Base-by-base conservation (phyloP, 768 basidiomycete species). In the Pisolithus marmoratus region DNA sequence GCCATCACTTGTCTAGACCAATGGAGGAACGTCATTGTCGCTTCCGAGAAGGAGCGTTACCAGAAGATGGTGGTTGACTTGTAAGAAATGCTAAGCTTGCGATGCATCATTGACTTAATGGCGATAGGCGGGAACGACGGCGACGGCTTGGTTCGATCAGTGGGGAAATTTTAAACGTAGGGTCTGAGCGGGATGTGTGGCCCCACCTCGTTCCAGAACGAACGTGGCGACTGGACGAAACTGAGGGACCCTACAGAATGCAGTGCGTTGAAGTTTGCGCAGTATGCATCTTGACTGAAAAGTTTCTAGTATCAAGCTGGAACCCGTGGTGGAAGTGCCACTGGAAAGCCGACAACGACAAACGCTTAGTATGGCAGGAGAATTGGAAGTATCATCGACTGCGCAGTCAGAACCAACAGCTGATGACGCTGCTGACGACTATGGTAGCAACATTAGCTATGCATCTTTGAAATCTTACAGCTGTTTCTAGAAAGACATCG, bases 211-310 rank as follows among this genome's bases (percentile, higher is more conserved):
- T 72, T 38, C 70, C 61, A 2, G 70, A 71, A 22, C 70, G 70
- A 7, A 58, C 77, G 11, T 95, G 94, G 94, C 73, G 85, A 29
- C 68, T 95, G 42, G 94, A 95, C 55, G 93, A 94, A 60, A 94
- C 92, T 2, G 94, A 96, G 61, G 94, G 93, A 1, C 93, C 92
- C 1, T 79, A 89, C 59, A 81, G 93, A 44, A 87, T 90, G 49
- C 75, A 93, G 92, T 91, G 59, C 26, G 76, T 57, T 1, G 7
- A 38, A 4, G 26, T 7, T 15, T 20, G 17, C 2, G 8, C 5
- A 7, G 42, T 34, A 12, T 24, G 27, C 6, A 11, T 15, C 36
- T 17, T 50, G 6, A 11, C 52, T 64, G 9, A 61, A 19, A 24
- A 8, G 26, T 23, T 52, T 1, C 46, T 36, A 93, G 90, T 59